Evolutionary conservation across 176 grass and related monocot genomes (phyloP), one percentile per base, ranked within the genome.

Genomic region (Rhynchospora tenuis): DNA sequence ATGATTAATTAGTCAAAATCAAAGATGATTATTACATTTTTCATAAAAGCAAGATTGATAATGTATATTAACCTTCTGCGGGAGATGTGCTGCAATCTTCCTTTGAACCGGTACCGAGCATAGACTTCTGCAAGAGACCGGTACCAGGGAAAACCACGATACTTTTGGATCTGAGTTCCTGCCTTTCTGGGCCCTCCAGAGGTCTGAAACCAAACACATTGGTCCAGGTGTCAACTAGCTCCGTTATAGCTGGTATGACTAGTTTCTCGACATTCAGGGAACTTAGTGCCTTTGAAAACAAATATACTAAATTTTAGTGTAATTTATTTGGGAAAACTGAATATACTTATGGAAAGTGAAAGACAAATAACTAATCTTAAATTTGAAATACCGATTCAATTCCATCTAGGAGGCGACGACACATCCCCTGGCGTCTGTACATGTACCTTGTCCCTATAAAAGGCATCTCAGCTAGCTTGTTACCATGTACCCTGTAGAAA

Each of bases 131-230:
- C 81, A 99, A 90, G 87, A 95, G 93, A 92, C 96, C 89, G 51
- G 93, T 95, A 67, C 86, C 86, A 86, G 96, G 93, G 87, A 95
- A 99, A 78, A 95, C 93, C 83, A 99, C 78, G 81, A 99, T 92
- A 83, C 84, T 99, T 78, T 90, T 73, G 47, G 89, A 95, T 84
- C 83, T 89, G 76, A 95, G 54, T 78, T 95, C 96, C 86, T 93
- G 59, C 87, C 90, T 87, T 19, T 90, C 33, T 83, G 88, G 88
- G 80, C 50, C 89, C 81, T 95, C 91, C 15, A 99, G 93, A 62
- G 88, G 85, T 66, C 83, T 86, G 84, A 99, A 99, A 67, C 93
- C 96, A 86, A 99, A 99, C 60, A 88, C 89, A 63, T 81, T 89
- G 61, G 83, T 93, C 96, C 96, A 99, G 71, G 91, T 99, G 76